These are phyloP conservation scores for Exophiala oligosperma DNA, from an alignment of 2,329 filamentous ascomycete species.

Conservation along the genomic window DNA sequence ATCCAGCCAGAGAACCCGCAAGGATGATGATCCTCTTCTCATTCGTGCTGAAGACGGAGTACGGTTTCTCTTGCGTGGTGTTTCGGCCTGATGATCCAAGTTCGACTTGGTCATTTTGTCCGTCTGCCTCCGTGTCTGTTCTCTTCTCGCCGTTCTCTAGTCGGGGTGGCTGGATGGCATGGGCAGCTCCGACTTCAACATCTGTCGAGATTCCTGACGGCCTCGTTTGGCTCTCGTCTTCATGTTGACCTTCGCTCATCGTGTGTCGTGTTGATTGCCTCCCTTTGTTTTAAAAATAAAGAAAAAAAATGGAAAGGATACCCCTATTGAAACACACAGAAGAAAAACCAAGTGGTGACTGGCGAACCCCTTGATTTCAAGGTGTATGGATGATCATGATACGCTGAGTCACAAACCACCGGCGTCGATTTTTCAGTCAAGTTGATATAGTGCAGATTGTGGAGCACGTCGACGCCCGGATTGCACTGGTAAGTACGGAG, in stretches of 20 bases:
- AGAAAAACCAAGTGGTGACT: too few relatives aligned
- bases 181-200: background rate
- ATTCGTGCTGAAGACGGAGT: constrained; percentile 10
- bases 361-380: too few relatives aligned
- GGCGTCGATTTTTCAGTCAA: too few relatives aligned
- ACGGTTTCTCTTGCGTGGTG: background rate
- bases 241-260: background rate
- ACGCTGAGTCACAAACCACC: too few relatives aligned
- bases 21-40: constrained; percentile 12
- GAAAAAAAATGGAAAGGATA: background rate
- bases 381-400: too few relatives aligned
- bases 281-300: too few relatives aligned
- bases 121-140: background rate
- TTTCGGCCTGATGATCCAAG: background rate
- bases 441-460: too few relatives aligned
- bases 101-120: background rate
- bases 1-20: constrained; percentile 13
- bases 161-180: background rate
- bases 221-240: background rate
- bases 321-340: too few relatives aligned
- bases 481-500: too few relatives aligned
- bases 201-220: too few relatives aligned
- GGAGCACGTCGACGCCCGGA: too few relatives aligned
- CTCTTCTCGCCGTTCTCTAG: background rate
- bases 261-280: background rate